A percentile compares a stretch with the other conserved stretches of the same genome.
Evolutionary conservation across 1,284 basidiomycete species (phyloP).

Genomic region (Golubevia pallescens): DNA sequence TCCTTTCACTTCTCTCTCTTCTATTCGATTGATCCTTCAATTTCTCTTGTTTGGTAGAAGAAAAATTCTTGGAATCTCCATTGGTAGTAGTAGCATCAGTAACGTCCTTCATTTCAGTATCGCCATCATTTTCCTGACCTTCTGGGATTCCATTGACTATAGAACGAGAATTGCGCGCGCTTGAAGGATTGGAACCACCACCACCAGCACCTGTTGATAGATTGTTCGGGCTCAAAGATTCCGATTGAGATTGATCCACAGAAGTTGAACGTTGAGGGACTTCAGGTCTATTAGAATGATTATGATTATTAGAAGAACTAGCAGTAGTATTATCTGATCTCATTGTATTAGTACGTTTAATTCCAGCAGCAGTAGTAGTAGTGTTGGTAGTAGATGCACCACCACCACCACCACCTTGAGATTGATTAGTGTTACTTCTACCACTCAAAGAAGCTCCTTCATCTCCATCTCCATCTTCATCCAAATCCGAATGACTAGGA

Average conservation of each 20-base stretch:
- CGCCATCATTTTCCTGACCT: neutral
- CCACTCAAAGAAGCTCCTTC: conserved; percentile 15
- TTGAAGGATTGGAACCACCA: neutral
- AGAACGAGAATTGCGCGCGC: neutral
- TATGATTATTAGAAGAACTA: neutral
- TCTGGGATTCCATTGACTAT: neutral
- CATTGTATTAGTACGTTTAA: neutral
- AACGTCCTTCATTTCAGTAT: neutral
- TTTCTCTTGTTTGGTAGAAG: neutral
- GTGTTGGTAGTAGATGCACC: no score
- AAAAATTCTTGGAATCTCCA: neutral
- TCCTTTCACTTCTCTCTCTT: conserved; percentile 60
- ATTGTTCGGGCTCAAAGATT: neutral
- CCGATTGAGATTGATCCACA: neutral
- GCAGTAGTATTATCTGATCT: neutral
- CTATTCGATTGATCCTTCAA: conserved; percentile 1
- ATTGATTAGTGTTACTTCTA: conserved; percentile 8
- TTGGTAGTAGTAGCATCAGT: neutral
- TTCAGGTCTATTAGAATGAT: neutral
- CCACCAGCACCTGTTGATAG: neutral
- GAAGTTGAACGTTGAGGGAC: neutral
- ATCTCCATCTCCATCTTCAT: conserved; percentile 24
- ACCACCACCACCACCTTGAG: neutral
- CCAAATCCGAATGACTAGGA: conserved; percentile 38
- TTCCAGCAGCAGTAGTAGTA: neutral